Conservation (phyloP, 371 early-diverging fungal genomes). For the Mucor racemosus region DNA sequence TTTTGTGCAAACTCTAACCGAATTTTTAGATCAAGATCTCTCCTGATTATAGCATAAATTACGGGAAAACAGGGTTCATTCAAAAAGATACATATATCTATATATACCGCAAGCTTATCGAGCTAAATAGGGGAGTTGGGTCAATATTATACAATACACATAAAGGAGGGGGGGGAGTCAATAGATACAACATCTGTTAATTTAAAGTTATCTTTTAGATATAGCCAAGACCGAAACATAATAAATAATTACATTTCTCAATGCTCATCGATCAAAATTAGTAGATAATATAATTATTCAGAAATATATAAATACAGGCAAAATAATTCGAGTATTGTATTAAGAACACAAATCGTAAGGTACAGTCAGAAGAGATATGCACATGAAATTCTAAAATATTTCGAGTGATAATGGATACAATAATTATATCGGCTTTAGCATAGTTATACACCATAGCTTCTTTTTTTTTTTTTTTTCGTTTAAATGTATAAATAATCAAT, state of each 20-base stretch:
- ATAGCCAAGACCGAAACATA: conserved; percentile 1
- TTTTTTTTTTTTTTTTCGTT: too few species aligned
- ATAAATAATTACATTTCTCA: too few species aligned
- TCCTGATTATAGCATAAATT: neutral
- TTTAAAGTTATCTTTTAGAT: conserved; percentile 15
- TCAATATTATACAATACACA: neutral
- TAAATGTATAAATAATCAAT: too few species aligned
- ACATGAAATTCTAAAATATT: too few species aligned
- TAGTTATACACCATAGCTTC: too few species aligned
- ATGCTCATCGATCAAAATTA: neutral
- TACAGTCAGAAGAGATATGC: too few species aligned
- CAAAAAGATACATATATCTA: too few species aligned
- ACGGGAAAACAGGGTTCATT: conserved; percentile 7
- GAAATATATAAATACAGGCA: neutral
- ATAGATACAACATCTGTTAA: neutral
- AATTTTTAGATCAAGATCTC: neutral
- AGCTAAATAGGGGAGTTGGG: neutral
- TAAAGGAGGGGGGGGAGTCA: too few species aligned
- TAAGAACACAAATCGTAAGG: too few species aligned
- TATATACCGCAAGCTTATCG: neutral
- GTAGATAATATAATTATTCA: neutral
- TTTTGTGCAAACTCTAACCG: neutral
- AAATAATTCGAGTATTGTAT: too few species aligned
- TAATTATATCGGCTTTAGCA: too few species aligned
- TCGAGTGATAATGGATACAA: too few species aligned